phyloP scores from a whole-genome alignment of 1,139 yeast species.

The Geotrichum aggregatum region DNA sequence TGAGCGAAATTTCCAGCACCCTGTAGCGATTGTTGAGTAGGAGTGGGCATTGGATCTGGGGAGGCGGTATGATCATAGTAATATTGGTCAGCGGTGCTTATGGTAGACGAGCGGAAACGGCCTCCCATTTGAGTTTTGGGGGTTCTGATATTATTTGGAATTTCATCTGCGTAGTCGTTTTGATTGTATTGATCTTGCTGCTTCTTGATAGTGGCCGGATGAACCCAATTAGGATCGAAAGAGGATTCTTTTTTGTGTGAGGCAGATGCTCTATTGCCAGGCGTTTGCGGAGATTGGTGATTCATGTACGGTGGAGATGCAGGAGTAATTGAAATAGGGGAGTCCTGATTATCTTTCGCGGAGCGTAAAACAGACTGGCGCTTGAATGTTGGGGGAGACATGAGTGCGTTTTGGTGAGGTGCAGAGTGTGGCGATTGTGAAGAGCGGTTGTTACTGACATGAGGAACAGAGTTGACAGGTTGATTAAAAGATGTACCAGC shows the following conservation, averaged over 20 bases:
- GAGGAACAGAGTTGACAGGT: constrained; percentile 3
- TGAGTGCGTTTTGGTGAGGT: constrained; percentile 1
- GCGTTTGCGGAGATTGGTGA: constrained; percentile 2
- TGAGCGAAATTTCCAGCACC: not conserved
- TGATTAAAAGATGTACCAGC: constrained; percentile 9
- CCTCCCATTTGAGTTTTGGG: constrained; percentile 15
- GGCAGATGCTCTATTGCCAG: not conserved
- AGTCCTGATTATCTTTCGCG: constrained; percentile 5
- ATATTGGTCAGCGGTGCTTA: constrained; percentile 21
- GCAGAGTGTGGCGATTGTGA: constrained; percentile 10
- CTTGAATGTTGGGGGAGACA: constrained; percentile 18
- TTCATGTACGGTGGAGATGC: constrained; percentile 7
- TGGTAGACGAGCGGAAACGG: constrained; percentile 16
- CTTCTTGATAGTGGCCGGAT: constrained; percentile 22
- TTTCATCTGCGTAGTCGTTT: not conserved
- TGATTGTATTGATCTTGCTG: constrained; percentile 1
- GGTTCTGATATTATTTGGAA: constrained; percentile 1
- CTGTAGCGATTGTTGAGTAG: constrained; percentile 7
- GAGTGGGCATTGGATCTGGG: constrained; percentile 9
- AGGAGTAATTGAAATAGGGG: not conserved
- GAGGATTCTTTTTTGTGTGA: constrained; percentile 25
- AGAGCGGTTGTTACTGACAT: not conserved
- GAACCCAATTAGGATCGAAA: constrained; percentile 32
- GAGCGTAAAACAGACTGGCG: constrained; percentile 19
- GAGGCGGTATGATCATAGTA: constrained; percentile 11